Evolutionary conservation across 1,139 yeast genomes (phyloP).

Genomic region (Geotrichum candidum): DNA sequence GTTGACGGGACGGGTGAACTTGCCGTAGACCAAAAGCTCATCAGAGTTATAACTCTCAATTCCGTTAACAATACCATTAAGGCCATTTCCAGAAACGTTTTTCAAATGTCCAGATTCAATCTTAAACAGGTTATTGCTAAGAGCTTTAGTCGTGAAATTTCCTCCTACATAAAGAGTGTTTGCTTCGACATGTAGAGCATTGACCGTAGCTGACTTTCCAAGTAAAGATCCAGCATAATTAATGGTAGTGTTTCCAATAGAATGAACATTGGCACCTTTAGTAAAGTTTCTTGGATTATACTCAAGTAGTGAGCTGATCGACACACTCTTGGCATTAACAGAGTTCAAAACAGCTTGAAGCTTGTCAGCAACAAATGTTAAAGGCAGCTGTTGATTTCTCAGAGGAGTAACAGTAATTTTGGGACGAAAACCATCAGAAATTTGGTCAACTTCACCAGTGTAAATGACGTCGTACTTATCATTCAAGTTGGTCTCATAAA

Average conservation of each 20-base stretch:
- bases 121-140: conserved; percentile 28
- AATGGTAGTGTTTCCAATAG: conserved; percentile 63
- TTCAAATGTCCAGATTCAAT: conserved; percentile 32
- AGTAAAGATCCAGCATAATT: conserved; percentile 51
- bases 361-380: conserved; percentile 66
- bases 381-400: conserved; percentile 38
- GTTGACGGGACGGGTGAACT: conserved; percentile 34
- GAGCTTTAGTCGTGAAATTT: conserved; percentile 39
- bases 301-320: conserved; percentile 72
- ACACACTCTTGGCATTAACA: conserved; percentile 37
- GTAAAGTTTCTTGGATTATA: conserved; percentile 69
- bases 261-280: conserved; percentile 32
- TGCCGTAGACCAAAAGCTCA: conserved; percentile 36
- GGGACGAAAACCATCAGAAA: conserved; percentile 42
- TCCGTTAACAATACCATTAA: conserved; percentile 38
- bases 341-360: conserved; percentile 49
- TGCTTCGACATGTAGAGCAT: conserved; percentile 7
- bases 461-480: conserved; percentile 76
- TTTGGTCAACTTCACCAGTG: conserved; percentile 59
- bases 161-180: conserved; percentile 46
- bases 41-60: conserved; percentile 26
- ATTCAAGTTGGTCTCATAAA: conserved; percentile 75
- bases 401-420: conserved; percentile 40
- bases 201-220: conserved; percentile 18
- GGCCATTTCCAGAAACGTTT: conserved; percentile 35